Evolutionary conservation across 768 basidiomycete genomes (phyloP), one percentile per base, ranked within the genome.

Genomic region (Psilocybe sp.): DNA sequence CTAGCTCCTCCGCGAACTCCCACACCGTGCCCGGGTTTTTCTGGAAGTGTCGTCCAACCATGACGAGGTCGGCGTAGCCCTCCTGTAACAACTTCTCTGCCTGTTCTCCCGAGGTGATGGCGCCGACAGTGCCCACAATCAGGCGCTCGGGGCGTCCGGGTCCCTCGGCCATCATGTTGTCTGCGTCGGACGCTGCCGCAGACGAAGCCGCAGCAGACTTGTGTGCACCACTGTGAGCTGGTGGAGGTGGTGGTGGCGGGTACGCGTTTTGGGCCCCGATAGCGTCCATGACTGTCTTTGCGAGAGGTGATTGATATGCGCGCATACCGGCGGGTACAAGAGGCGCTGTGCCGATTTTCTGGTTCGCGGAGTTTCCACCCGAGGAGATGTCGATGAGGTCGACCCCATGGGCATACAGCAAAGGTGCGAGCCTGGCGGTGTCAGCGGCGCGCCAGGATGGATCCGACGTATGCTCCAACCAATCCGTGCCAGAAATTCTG

Each of bases 311-410:
- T 28, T 52, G 51, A 19, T 52, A 52, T 28, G 47, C 47, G 18
- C 33, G 23, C 13, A 40, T 28, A 31, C 23, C 31, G 12, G 23
- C 40, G 5, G 39, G 39, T 9, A 23, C 42, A 1, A 31, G n/a
- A 19, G 16, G 19, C 10, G 23, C 69, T 67, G 16, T 49, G 41
- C 65, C 63, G 19, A 74, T 58, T 40, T 68, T 67, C 51, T 80
- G 79, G 39, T 60, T 58, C 1, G 73, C 62, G 51, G 75, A 69
- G 44, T 76, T 80, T 1, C 89, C 91, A 4, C 82, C 88, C 0
- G 76, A 74, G 4, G 83, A 85, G 32, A 88, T 77, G 55, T 92
- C 90, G 40, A 92, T 66, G 31, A 92, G 69, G 63, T 92, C 91
- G 44, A 92, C 77, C 4, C 88, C 88, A 36, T 81, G 75, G 14